phyloP scores from a whole-genome alignment of 2,329 filamentous ascomycete genomes.

The Ceratocystis lukuohia region DNA sequence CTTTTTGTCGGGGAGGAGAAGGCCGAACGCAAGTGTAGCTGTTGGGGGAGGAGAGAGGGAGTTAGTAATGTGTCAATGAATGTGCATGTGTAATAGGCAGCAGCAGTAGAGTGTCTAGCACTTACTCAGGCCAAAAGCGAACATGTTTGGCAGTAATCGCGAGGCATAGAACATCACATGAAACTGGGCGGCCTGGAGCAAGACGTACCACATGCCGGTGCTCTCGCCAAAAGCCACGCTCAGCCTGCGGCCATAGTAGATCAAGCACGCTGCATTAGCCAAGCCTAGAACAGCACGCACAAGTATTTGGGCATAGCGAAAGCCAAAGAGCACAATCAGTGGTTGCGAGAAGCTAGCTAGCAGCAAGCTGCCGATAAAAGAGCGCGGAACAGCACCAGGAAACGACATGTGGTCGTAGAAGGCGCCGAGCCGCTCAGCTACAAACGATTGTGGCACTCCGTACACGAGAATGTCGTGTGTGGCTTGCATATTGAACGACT shows the following conservation, averaged over 20 bases:
- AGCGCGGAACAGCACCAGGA: conserved; percentile 79
- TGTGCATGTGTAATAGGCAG: not conserved
- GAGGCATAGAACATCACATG: conserved; percentile 89
- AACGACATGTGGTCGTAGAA: conserved; percentile 85
- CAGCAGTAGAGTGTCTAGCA: conserved; percentile 20
- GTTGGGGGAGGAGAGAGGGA: not conserved
- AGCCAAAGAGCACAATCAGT: conserved; percentile 46
- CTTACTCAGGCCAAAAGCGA: conserved; percentile 76
- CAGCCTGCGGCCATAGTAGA: conserved; percentile 52
- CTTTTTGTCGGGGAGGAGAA: conserved; percentile 29
- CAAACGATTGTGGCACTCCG: conserved; percentile 51
- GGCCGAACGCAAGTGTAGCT: conserved; percentile 54
- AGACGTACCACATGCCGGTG: conserved; percentile 63
- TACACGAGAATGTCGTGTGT: conserved; percentile 77
- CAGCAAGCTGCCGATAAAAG: conserved; percentile 69
- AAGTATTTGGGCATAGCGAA: conserved; percentile 43
- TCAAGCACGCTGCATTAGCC: conserved; percentile 56
- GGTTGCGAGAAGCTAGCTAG: conserved; percentile 62
- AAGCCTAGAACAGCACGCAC: conserved; percentile 67
- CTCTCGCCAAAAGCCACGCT: conserved; percentile 52
- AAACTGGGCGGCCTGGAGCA: conserved; percentile 74
- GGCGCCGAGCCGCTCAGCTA: conserved; percentile 36
- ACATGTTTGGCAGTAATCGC: conserved; percentile 88
- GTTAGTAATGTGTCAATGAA: not conserved
- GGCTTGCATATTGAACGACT: conserved; percentile 95